Base-by-base conservation (phyloP, 345 rosid genomes). In the Limnanthes douglasii region DNA sequence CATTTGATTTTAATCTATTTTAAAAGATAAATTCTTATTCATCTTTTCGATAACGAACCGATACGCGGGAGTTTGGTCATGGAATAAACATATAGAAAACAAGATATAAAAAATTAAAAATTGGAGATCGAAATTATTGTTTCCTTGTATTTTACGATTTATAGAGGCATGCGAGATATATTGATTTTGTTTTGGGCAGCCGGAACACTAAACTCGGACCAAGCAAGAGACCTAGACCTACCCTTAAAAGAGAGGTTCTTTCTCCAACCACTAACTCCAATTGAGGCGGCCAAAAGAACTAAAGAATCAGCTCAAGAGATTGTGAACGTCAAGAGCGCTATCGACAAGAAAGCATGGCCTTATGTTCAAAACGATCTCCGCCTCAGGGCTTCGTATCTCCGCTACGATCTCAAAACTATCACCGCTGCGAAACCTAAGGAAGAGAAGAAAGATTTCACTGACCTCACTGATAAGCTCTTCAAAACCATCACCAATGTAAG, bases 271-370 rank as follows among this genome's bases (percentile, higher is more conserved):
- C 60, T 73, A 33, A 1, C 57, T 8, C 95, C 97, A 4, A 10
- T 58, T 4, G 51, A 72, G 58, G 97, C 95, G n/a, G 86, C 73
- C 3, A 52, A 54, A 38, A 70, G 95, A 42, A 84, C 93, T 7
- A 83, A 83, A 61, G 95, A 69, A 20, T 79, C 95, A 2, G 94
- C 95, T 2, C 60, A 76, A 60, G 97, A 83, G 0, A 88, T 88
- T 34, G 13, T 83, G 6, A 57, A 57, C 14, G 95, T 88, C 46
- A 88, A 88, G 70, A 7, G 31, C 6, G 41, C 68, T 37, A 88
- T 88, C 8, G 95, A 88, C 51, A 77, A 77, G 70, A 88, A 83
- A 54, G 84, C 86, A 1, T 88, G 95, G 97, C 92, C 97, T 0
- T 79, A 68, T 44, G 97, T 88, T 40, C 72, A 60, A 46, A 88